Evolutionary conservation across 495 filamentous ascomycete genomes (phyloP).

Genomic region (Glonium stellatum): DNA sequence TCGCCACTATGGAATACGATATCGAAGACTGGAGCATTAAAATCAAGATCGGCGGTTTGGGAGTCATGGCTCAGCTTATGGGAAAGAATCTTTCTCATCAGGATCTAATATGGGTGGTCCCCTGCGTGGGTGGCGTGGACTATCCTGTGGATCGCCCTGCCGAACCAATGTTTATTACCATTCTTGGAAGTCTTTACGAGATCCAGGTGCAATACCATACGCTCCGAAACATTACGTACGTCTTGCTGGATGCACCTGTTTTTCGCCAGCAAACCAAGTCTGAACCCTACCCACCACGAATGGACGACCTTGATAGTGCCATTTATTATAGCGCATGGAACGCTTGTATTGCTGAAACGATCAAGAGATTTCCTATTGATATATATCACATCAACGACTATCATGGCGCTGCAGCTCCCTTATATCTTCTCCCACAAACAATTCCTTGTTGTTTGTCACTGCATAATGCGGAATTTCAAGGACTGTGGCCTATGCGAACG

Average conservation of each 20-base stretch:
- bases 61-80: slow-evolving; percentile 64
- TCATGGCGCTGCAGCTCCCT: slow-evolving; percentile 64
- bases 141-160: slow-evolving; percentile 56
- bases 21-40: slow-evolving; percentile 67
- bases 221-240: slow-evolving; percentile 63
- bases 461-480: slow-evolving; percentile 69
- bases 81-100: slow-evolving; percentile 60
- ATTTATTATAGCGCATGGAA: slow-evolving; percentile 74
- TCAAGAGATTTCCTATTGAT: slow-evolving; percentile 58
- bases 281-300: slow-evolving; percentile 64
- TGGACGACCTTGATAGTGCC: slow-evolving; percentile 67
- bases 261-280: slow-evolving; percentile 62
- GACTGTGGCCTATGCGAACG: slow-evolving; percentile 66
- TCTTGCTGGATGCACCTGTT: slow-evolving; percentile 61
- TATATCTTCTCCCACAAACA: slow-evolving; percentile 61
- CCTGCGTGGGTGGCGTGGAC: slow-evolving; percentile 61
- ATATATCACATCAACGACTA: slow-evolving; percentile 80
- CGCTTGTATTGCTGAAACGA: slow-evolving; percentile 58
- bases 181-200: slow-evolving; percentile 59
- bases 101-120: slow-evolving; percentile 67
- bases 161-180: slow-evolving; percentile 57
- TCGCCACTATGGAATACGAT: slow-evolving; percentile 69
- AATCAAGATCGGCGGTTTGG: slow-evolving; percentile 67
- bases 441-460: slow-evolving; percentile 56
- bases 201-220: slow-evolving; percentile 61